Conservation (phyloP, 352 stramenopile species). For the Globisporangium mamillatum region DNA sequence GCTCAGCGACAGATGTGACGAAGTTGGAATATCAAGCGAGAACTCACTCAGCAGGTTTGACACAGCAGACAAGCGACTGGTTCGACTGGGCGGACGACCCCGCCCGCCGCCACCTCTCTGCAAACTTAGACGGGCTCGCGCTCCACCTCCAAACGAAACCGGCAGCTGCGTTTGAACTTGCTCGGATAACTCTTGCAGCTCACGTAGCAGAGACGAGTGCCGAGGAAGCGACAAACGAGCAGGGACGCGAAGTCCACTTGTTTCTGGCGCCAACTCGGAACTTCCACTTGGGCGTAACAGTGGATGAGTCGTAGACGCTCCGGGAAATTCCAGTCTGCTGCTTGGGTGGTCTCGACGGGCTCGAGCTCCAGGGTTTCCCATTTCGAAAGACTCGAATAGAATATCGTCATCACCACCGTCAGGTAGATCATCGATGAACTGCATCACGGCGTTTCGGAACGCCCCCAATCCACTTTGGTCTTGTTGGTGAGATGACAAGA, state of each 20-base stretch:
- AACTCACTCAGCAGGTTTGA: slow-evolving; percentile 83
- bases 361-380: slow-evolving; percentile 29
- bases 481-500: slow-evolving; percentile 6
- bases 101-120: slow-evolving; percentile 43
- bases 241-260: slow-evolving; percentile 22
- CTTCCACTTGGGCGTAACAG: slow-evolving; percentile 32
- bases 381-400: slow-evolving; percentile 57
- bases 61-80: slow-evolving; percentile 61
- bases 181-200: slow-evolving; percentile 71
- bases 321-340: slow-evolving; percentile 11
- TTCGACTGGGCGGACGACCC: slow-evolving; percentile 50
- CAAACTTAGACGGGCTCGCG: slow-evolving; percentile 24
- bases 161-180: slow-evolving; percentile 74
- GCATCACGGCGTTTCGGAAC: slow-evolving; percentile 26
- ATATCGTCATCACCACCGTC: slow-evolving; percentile 53
- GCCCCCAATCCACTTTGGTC: slow-evolving; percentile 7
- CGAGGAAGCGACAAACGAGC: slow-evolving; percentile 53
- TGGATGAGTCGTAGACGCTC: slow-evolving; percentile 27
- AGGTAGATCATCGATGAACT: slow-evolving; percentile 60
- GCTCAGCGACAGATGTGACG: slow-evolving; percentile 34
- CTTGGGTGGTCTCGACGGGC: slow-evolving; percentile 34
- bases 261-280: slow-evolving; percentile 11
- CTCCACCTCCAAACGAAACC: slow-evolving; percentile 25
- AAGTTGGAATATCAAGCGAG: slow-evolving; percentile 69
- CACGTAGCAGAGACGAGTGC: slow-evolving; percentile 68